A percentile compares a stretch with the other conserved stretches of the same genome.
phyloP scores from a whole-genome alignment of 2,329 filamentous ascomycete species.

The Talaromyces marneffei region DNA sequence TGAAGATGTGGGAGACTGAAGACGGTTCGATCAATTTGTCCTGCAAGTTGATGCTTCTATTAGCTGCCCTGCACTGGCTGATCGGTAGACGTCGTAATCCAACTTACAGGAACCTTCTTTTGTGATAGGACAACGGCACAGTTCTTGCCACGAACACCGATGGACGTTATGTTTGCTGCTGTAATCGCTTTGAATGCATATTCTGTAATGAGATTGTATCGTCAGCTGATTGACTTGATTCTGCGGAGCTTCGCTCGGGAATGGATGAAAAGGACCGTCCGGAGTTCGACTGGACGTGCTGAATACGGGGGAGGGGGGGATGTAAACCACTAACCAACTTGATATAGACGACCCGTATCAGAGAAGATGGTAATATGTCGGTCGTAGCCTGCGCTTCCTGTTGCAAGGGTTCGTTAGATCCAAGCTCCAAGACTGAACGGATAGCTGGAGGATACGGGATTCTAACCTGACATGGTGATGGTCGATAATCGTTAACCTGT shows the following conservation, averaged over 20 bases:
- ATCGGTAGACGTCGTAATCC: constrained; percentile 2
- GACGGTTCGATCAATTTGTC: constrained; percentile 98
- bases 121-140: constrained; percentile 96
- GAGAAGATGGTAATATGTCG: constrained; percentile 99
- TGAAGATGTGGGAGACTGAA: constrained; percentile 96
- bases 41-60: constrained; percentile 43
- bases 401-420: constrained; percentile 7
- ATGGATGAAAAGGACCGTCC: not conserved
- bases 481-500: not conserved
- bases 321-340: constrained; percentile 77
- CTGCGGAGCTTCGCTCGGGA: not conserved
- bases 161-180: constrained; percentile 96
- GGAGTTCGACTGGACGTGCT: not conserved
- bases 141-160: constrained; percentile 92
- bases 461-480: constrained; percentile 42
- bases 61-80: not conserved
- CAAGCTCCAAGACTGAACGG: constrained; percentile 25
- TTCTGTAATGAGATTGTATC: constrained; percentile 53
- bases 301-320: not conserved
- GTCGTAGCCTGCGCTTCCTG: constrained; percentile 86
- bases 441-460: constrained; percentile 9
- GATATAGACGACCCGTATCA: constrained; percentile 94
- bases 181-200: constrained; percentile 99
- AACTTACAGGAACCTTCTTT: constrained; percentile 95
- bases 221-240: constrained; percentile 5